Conservation (phyloP, 1,284 basidiomycete genomes). For the Stygiomarasmius scandens region DNA sequence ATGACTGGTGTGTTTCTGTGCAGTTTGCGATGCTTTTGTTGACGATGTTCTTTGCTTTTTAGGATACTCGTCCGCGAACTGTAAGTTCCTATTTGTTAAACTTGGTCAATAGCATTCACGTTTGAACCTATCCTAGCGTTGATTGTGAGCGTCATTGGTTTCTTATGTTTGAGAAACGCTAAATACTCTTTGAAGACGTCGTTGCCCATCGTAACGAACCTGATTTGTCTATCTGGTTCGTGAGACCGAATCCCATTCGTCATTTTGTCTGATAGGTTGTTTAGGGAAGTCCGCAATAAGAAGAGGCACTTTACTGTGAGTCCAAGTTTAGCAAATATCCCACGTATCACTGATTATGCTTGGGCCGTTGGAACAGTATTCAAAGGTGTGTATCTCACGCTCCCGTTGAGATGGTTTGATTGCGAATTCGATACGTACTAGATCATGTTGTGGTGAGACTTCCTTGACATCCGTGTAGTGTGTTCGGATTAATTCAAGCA, state of each 20-base stretch:
- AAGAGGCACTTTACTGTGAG: constrained; percentile 82
- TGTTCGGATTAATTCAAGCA: not conserved
- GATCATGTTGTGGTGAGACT: constrained; percentile 83
- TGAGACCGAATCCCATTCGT: not conserved
- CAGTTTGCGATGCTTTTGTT: no score
- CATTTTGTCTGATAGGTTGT: constrained; percentile 1
- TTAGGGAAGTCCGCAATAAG: constrained; percentile 83
- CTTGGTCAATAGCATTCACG: constrained; percentile 4
- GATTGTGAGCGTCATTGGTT: constrained; percentile 53
- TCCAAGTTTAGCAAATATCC: constrained; percentile 9
- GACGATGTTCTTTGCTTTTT: no score
- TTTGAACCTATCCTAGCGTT: constrained; percentile 46
- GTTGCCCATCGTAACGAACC: constrained; percentile 64
- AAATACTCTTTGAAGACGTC: constrained; percentile 49
- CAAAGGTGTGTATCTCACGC: constrained; percentile 58
- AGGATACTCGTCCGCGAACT: constrained; percentile 80
- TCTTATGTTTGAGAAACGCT: not conserved
- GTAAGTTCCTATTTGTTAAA: constrained; percentile 44
- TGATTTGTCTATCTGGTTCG: constrained; percentile 57
- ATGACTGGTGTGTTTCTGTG: constrained; percentile 42
- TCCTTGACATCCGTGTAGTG: not conserved
- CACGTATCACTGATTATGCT: not conserved
- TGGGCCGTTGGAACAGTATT: constrained; percentile 56
- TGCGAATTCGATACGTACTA: constrained; percentile 27
- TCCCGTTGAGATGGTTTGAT: not conserved